Base-by-base conservation (phyloP, 371 early-diverging fungal genomes). In the Dichotomocladium elegans region DNA sequence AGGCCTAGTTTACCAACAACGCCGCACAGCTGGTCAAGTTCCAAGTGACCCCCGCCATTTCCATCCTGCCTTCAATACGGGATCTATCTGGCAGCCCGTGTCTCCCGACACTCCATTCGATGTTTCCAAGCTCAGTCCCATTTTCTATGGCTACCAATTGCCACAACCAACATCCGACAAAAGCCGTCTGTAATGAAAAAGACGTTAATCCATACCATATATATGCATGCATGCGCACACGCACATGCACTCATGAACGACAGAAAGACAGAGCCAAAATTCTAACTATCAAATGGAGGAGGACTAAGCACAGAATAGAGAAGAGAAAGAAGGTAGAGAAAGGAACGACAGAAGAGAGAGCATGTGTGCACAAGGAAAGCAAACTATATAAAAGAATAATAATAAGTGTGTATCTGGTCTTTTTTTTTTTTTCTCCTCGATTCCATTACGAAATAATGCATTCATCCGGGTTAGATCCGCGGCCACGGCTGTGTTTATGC, bases 81-180 rank as follows among this genome's bases (percentile, higher is more conserved):
- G 17, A 2, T 17, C 30, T 6, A 51, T 30, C 28, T 15, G 15
- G 27, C n/a, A 47, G 3, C 8, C 29, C 52, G n/a, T 26, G 19
- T 35, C 26, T 42, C 27, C 57, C 57, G 17, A 5, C 29, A 45
- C 51, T 11, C 25, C 31, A 4, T 72, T 68, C 40, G 56, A 72
- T 53, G 57, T 62, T 6, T 51, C 72, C 15, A 51, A 53, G 10
- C 57, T 47, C 6, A 72, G 58, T 29, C 72, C 72, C 5, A 59
- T 72, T 27, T 68, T 66, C 28, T 68, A 55, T 53, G 72, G 72
- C n/a, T 72, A 70, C 44, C 55, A 29, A n/a, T 42, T 14, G 9
- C 47, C 41, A 14, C 41, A 0, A 3, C 14, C 28, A 8, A 29
- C 26, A 30, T 22, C 25, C 14, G n/a, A 17, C 14, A 22, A 40